Base-by-base conservation (phyloP, 2,329 filamentous ascomycete genomes). In the Aspergillus oerlinghausenensis region DNA sequence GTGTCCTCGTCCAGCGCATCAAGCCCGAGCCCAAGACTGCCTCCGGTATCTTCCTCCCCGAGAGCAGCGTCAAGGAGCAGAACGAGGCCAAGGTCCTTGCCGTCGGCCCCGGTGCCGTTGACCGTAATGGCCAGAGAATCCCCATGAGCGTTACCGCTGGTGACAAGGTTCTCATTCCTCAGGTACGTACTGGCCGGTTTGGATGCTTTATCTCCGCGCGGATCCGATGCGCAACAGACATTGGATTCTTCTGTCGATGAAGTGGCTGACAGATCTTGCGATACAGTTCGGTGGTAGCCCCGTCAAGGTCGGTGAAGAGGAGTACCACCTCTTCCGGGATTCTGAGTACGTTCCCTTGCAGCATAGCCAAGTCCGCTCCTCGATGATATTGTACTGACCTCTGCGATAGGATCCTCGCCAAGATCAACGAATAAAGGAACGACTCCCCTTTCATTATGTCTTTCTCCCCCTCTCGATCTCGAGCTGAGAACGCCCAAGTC, bases 1-100 rank as follows among this genome's bases (percentile, higher is more conserved):
- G 94, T 70, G 92, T 99, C 68, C 88, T 99, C 64, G 91, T 99
- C 67, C 94, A 99, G 87, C 91, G 94, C 79, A 80, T 97, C 81
- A 97, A 97, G 83, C 90, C 93, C 71, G 93, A 97, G 80, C 79
- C 92, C 74, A 97, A 97, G 85, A 99, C 94, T 51, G 92, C 94
- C 69, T 88, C 88, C 72, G 94, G 94, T 71, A 96, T 99, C 84
- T 97, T 95, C 84, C 89, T 99, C 65, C 94, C 94, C 67, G 94
- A 99, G 82, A 92, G 88, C 61, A 90, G 88, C 71, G 91, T 97
- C 73, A 96, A 99, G 85, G 94, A 99, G 79, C 85, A 97, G 75
- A 97, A 97, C 80, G 93, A 97, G 83, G 94, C 90, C 70, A 92
- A 91, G 80, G 94, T 99, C 55, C 82, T 99, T 60, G 94, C 94